Conservation (phyloP, 2,329 filamentous ascomycete species). For the Scedosporium aurantiacum region DNA sequence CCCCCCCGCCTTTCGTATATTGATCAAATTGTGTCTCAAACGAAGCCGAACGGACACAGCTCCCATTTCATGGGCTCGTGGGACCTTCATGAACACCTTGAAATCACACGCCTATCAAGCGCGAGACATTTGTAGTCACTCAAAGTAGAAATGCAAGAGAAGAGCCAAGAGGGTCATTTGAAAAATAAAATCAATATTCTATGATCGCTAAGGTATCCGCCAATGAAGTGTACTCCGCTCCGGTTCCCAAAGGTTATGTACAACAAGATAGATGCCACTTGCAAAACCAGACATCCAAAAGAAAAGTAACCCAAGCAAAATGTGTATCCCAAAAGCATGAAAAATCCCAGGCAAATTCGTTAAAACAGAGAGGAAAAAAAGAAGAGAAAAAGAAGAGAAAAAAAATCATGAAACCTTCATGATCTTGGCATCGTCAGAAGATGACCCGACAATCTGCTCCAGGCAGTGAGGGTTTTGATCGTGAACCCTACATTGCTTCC, state of each 20-base stretch:
- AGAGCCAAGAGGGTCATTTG: not conserved
- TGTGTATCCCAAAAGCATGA: not conserved
- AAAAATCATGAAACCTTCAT: not conserved
- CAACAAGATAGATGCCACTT: not conserved
- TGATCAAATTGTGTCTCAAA: too few species aligned
- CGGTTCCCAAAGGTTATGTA: not conserved
- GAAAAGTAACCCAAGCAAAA: not conserved
- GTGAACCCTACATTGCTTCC: too few species aligned
- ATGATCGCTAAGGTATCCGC: constrained; percentile 1
- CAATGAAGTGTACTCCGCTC: constrained; percentile 1
- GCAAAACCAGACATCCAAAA: not conserved
- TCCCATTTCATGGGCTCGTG: too few species aligned
- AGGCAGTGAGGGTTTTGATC: too few species aligned
- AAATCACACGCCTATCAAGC: too few species aligned
- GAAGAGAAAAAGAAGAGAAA: not conserved
- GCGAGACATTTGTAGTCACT: too few species aligned
- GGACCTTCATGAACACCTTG: too few species aligned
- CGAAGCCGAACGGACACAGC: too few species aligned
- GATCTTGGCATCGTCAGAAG: not conserved
- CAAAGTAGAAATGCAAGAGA: not conserved
- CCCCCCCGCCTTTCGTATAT: too few species aligned
- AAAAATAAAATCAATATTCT: not conserved
- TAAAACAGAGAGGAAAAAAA: not conserved
- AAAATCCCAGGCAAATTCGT: not conserved
- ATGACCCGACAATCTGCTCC: too few species aligned